Conservation (phyloP, 805 yeast genomes). For the Wickerhamiella vanderwaltii region DNA sequence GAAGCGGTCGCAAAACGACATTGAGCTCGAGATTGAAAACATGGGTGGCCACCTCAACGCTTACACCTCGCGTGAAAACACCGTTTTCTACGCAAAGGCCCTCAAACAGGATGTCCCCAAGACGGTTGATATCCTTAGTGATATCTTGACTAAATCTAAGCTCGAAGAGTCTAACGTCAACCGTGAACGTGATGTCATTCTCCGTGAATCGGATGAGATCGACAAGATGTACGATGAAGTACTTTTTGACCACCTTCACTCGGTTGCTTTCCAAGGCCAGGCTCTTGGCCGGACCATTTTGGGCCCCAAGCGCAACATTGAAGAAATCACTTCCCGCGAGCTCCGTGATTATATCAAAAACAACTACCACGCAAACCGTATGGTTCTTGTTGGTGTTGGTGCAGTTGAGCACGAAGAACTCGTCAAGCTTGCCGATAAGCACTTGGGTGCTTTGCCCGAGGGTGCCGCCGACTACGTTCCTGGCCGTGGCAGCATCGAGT, state of each 20-base stretch:
- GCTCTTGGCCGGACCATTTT: conserved; percentile 92
- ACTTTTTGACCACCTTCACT: conserved; percentile 91
- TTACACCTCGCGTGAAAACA: conserved; percentile 95
- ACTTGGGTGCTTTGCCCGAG: conserved; percentile 43
- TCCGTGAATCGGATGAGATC: conserved; percentile 94
- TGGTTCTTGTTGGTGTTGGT: conserved; percentile 96
- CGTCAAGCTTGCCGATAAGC: conserved; percentile 59
- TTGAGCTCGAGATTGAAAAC: conserved; percentile 90
- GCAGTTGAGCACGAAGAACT: conserved; percentile 79
- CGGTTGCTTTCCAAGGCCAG: conserved; percentile 79
- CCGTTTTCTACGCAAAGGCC: conserved; percentile 91
- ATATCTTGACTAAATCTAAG: conserved; percentile 75
- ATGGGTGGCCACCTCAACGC: conserved; percentile 96
- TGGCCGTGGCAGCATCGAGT: conserved; percentile 53
- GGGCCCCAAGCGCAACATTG: conserved; percentile 86
- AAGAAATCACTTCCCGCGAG: conserved; percentile 64
- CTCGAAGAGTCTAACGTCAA: conserved; percentile 78
- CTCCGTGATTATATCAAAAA: conserved; percentile 65
- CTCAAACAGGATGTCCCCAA: conserved; percentile 67
- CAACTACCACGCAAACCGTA: conserved; percentile 90
- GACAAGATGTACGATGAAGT: conserved; percentile 98
- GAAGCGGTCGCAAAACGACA: conserved; percentile 61
- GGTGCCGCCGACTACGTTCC: conserved; percentile 45
- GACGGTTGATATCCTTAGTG: conserved; percentile 79
- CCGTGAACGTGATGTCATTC: conserved; percentile 90